Base-by-base conservation (phyloP, 345 rosid genomes). In the Populus deltoides region DNA sequence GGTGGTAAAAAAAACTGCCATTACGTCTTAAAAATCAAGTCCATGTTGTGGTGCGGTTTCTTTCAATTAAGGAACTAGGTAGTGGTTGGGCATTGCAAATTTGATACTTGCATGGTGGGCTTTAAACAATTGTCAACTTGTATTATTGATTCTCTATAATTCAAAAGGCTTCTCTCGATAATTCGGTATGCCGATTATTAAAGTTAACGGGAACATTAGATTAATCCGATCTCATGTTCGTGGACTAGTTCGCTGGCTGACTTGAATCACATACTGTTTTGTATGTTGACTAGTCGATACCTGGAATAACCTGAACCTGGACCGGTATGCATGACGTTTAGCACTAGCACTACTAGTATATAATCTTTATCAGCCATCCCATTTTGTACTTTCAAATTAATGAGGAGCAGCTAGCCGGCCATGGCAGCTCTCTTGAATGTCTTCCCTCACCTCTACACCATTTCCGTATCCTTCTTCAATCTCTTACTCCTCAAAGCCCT, bases 381-480 rank as follows among this genome's bases (percentile, higher is more conserved):
- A 22, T 22, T 55, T 24, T 8, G 25, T 55, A 20, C 9, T 8
- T 8, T n/a, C 12, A 22, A 22, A 22, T 57, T 8, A 57, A 55
- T 55, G 62, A 55, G 62, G 25, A 57, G 25, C 24, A 57, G 63
- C 63, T 3, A n/a, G 63, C 63, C 71, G 65, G 10, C 71, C 75
- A 86, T 88, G 89, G 82, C 78, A 38, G 68, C 85, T 62, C 78
- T 85, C 70, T 57, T 82, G 7, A 70, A 79, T 29, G 59, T 82
- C 81, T 39, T 85, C 74, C 80, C 84, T 63, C 78, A 33, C 65
- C 36, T 83, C 36, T 75, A 71, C 84, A 71, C 84, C 47, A 39
- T 84, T 59, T 24, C 85, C 63, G 15, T 73, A 35, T 65, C 86
- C 83, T 80, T 81, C 80, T 65, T 89, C 81, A 57, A 71, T 29